Evolutionary conservation across 2,329 filamentous ascomycete species (phyloP), one percentile per base, ranked within the genome.

Genomic region (Arthroderma uncinatum): DNA sequence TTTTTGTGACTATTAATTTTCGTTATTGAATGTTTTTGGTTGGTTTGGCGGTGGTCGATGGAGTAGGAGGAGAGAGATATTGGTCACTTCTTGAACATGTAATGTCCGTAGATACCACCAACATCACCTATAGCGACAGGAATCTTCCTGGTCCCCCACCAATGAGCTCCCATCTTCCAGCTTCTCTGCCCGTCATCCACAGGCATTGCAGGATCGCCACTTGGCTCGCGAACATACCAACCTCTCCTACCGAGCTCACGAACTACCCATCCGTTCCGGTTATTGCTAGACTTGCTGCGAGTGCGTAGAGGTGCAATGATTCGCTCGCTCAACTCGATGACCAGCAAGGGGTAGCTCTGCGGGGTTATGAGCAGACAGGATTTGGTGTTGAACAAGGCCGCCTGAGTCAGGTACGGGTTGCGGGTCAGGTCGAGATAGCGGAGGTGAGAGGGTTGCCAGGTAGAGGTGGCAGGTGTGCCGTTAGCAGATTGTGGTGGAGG

Each of bases 161-260:
- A 87, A 64, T 82, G 81, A 53, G 87, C 87, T 33, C 88, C 88
- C 85, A 89, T 86, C 76, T 93, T 93, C 88, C 88, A 93, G 65
- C 75, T 73, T 33, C 84, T 76, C 50, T 74, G 70, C 1, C 82
- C 82, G 63, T 84, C 79, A 66, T 86, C 82, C 30, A 58, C 59
- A 56, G 63, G 62, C 53, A 62, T 61, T 50, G 65, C 64, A 39
- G 59, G 44, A 68, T 56, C 71, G 58, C 23, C 61, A 68, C 60
- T 62, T 3, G 72, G 73, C 56, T 74, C 72, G 9, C 76, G 70
- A 33, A 76, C 84, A 74, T 71, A 90, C 86, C 70, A 91, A 68
- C 85, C 86, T 80, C 68, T 81, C 44, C 85, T 81, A 59, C 85
- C 84, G 61, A 77, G 65, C 53, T 91, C 86, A 55, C 82, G 84